Evolutionary conservation across 441 rosid genomes (phyloP), one percentile per base, ranked within the genome.

Genomic region (Corymbia citriodora): DNA sequence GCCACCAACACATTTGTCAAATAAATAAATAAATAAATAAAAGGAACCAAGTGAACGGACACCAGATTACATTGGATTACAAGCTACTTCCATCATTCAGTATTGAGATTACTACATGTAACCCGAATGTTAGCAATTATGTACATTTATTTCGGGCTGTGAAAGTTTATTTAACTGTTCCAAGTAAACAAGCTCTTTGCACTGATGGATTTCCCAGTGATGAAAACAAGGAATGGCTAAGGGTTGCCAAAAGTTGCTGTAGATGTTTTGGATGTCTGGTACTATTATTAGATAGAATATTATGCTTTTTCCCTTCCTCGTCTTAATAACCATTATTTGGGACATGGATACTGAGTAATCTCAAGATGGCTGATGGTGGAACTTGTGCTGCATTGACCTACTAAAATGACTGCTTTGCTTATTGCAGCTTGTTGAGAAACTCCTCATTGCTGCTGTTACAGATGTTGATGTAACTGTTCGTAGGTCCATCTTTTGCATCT

Each of bases 351-450:
- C 74, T 68, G 40, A 68, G 21, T 68, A 68, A 68, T 68, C 40
- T 68, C 74, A 68, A 68, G 40, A 68, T 68, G 74, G 74, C 74
- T 31, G 74, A 68, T 68, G 74, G 17, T 68, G 74, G 40, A 68
- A 68, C 74, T 68, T 68, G 74, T 68, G 21, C 18, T 16, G 74
- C 74, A 16, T 29, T 86, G 36, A 86, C 54, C 23, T 33, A 16
- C 55, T 45, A 86, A 63, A 63, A 3, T 93, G 89, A 91, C 70
- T 63, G 14, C 33, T 29, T 63, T 90, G 88, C 61, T 90, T 92
- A 91, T 89, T 93, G 94, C 98, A 98, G 99, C 97, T 98, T 88
- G 98, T 98, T 94, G 99, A 98, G 92, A 98, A 98, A 96, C 99
- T 98, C 94, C 99, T 98, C 89, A 96, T 97, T 91, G 96, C 98